Conservation (phyloP, 1,284 basidiomycete genomes). For the Melampsora americana region DNA sequence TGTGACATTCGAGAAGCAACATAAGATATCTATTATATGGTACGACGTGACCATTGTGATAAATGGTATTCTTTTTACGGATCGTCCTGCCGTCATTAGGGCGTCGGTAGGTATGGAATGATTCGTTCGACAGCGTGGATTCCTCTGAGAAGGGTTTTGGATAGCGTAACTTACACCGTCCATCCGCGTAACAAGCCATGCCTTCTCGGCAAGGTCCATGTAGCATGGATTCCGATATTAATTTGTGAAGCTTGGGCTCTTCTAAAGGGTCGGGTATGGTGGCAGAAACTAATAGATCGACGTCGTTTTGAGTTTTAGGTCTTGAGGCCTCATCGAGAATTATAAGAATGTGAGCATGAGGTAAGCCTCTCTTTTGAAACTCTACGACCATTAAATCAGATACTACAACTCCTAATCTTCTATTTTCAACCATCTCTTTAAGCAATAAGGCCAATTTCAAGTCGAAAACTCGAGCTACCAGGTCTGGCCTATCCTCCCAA, state of each 20-base stretch:
- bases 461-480: conserved; percentile 5
- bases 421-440: background rate
- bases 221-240: conserved; percentile 45
- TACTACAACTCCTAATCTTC: background rate
- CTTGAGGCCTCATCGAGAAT: conserved; percentile 54
- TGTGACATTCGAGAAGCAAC: no score
- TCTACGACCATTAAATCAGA: no score
- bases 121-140: no score
- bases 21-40: no score
- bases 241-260: conserved; percentile 56
- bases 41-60: no score
- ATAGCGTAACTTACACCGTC: background rate
- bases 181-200: background rate
- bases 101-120: no score
- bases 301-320: conserved; percentile 51
- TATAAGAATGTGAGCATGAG: conserved; percentile 59
- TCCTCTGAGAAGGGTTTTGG: no score
- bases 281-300: conserved; percentile 57
- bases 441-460: background rate
- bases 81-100: no score
- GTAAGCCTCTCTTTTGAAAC: no score
- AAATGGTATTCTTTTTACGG: no score
- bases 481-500: background rate
- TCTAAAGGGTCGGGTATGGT: conserved; percentile 56
- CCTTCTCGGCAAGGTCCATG: background rate